These are phyloP conservation scores for Ascochyta clinopodiicola DNA, from an alignment of 2,329 filamentous ascomycete species.

Conservation along the genomic window DNA sequence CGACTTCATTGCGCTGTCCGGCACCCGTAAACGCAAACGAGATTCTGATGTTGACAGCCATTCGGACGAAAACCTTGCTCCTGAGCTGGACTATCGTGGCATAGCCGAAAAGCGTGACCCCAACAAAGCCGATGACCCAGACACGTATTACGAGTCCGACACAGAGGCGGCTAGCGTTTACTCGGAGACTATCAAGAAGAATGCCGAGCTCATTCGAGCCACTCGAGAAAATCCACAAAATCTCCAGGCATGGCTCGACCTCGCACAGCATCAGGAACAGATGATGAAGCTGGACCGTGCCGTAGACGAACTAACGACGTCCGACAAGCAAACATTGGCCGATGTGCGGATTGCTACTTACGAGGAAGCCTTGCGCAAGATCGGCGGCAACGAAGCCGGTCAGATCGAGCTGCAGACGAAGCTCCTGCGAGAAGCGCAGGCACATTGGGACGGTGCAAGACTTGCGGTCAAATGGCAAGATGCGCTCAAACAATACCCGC, in stretches of 20 bases:
- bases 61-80: constrained; percentile 3
- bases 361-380: constrained; percentile 73
- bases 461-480: constrained; percentile 71
- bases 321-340: constrained; percentile 72
- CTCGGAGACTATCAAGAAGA: constrained; percentile 55
- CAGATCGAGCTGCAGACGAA: constrained; percentile 69
- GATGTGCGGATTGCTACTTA: constrained; percentile 83
- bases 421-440: constrained; percentile 75
- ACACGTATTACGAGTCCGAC: constrained; percentile 44
- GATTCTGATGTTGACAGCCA: constrained; percentile 21
- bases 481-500: constrained; percentile 62
- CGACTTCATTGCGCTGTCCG: constrained; percentile 43
- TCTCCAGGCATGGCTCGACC: constrained; percentile 74
- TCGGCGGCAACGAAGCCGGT: constrained; percentile 52
- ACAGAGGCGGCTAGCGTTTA: constrained; percentile 22
- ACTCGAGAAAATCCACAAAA: constrained; percentile 72
- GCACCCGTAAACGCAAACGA: constrained; percentile 30
- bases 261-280: constrained; percentile 79
- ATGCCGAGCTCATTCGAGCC: constrained; percentile 66
- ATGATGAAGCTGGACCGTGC: constrained; percentile 63
- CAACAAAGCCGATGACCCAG: constrained; percentile 41
- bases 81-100: constrained; percentile 46
- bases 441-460: constrained; percentile 72
- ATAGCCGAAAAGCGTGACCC: constrained; percentile 36
- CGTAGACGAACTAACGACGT: constrained; percentile 57